phyloP scores from a whole-genome alignment of 768 basidiomycete species.

The Porphyrellus cyaneotinctus region DNA sequence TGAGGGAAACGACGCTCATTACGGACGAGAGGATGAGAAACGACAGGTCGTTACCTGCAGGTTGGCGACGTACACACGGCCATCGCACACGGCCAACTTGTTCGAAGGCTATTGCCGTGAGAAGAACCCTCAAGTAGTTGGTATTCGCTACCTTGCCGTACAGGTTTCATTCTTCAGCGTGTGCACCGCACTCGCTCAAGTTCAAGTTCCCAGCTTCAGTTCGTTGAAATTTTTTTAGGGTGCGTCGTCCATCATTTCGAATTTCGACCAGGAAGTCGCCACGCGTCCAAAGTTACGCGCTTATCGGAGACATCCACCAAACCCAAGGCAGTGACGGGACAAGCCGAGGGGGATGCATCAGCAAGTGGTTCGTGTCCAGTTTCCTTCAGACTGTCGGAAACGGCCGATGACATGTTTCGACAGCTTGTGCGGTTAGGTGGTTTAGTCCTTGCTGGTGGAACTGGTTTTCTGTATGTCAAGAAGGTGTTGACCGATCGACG shows the following conservation, averaged over 20 bases:
- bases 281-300: not conserved
- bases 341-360: conserved; percentile 14
- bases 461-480: conserved; percentile 31
- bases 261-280: not conserved
- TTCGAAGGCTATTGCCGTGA: conserved; percentile 6
- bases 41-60: conserved; percentile 1
- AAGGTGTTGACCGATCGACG: conserved; percentile 26
- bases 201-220: conserved; percentile 12
- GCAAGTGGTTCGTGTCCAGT: conserved; percentile 14
- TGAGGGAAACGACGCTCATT: not conserved
- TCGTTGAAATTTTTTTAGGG: conserved; percentile 10
- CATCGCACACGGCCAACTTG: not conserved
- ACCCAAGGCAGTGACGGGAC: not conserved
- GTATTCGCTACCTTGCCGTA: conserved; percentile 2
- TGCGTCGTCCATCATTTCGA: conserved; percentile 2
- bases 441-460: conserved; percentile 28
- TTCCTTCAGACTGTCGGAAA: not conserved
- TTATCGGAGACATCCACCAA: not conserved
- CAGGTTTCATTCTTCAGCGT: conserved; percentile 1
- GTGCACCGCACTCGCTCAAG: not conserved
- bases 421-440: conserved; percentile 27
- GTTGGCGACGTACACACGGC: not conserved
- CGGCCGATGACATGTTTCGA: not conserved
- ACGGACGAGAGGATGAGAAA: not conserved
- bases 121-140: conserved; percentile 4